Evolutionary conservation across 2,329 filamentous ascomycete genomes (phyloP).

Genomic region (Pseudofabraea citricarpa): DNA sequence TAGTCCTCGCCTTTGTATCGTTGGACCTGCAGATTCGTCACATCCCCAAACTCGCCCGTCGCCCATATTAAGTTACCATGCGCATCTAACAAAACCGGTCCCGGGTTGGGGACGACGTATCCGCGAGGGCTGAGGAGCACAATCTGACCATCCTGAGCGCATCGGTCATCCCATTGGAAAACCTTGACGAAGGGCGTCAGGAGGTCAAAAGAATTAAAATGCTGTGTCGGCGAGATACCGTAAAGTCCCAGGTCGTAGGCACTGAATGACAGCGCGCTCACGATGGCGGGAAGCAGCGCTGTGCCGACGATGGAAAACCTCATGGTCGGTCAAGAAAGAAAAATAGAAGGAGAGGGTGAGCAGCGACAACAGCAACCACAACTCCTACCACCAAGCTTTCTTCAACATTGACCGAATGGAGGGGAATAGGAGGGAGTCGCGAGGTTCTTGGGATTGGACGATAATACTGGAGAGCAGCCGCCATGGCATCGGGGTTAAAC

Average conservation of each 20-base stretch:
- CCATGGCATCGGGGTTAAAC: no score
- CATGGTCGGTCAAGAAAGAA: no score
- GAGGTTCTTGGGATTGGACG: no score
- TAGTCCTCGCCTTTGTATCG: conserved; percentile 37
- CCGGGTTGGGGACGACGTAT: conserved; percentile 7
- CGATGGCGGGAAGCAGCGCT: no score
- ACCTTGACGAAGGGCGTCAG: conserved; percentile 11
- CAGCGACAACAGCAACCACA: no score
- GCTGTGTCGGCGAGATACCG: conserved; percentile 1
- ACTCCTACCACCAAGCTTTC: no score
- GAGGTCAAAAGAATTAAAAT: conserved; percentile 22
- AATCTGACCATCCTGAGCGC: conserved; percentile 10
- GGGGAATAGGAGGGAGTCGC: no score
- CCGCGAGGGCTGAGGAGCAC: conserved; percentile 9
- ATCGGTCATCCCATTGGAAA: conserved; percentile 5
- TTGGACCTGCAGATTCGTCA: conserved; percentile 23
- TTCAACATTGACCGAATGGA: no score
- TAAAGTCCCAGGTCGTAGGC: conserved; percentile 3
- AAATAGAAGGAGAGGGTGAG: no score
- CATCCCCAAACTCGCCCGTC: conserved; percentile 7
- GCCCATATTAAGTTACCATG: conserved; percentile 14
- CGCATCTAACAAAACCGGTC: conserved; percentile 12
- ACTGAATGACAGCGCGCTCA: background rate
- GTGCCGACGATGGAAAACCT: no score
- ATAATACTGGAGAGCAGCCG: no score